Evolutionary conservation across 805 yeast genomes (phyloP).

Genomic region (Candida silvicultrix): DNA sequence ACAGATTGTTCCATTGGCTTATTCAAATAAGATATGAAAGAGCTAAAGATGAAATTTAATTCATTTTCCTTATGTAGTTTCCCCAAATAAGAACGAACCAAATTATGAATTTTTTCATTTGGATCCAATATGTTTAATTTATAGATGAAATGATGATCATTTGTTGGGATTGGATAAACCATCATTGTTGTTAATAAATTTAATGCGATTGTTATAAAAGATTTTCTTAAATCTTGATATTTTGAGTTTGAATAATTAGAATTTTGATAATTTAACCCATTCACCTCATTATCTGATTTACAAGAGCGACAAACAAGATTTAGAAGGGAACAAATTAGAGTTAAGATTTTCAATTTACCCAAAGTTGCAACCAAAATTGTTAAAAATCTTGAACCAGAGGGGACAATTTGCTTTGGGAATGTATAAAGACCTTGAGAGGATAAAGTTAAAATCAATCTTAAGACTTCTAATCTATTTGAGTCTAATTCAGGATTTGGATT

Average conservation of each 20-base stretch:
- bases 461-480: slow-evolving; percentile 58
- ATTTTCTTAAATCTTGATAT: slow-evolving; percentile 32
- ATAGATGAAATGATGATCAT: slow-evolving; percentile 29
- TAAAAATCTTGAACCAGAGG: slow-evolving; percentile 54
- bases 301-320: slow-evolving; percentile 56
- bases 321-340: slow-evolving; percentile 61
- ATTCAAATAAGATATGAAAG: slow-evolving; percentile 42
- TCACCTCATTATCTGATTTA: slow-evolving; percentile 30
- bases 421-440: slow-evolving; percentile 57
- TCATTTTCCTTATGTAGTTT: slow-evolving; percentile 51
- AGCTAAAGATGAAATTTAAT: slow-evolving; percentile 38
- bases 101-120: slow-evolving; percentile 34
- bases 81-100: slow-evolving; percentile 45
- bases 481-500: slow-evolving; percentile 41
- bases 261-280: slow-evolving; percentile 36
- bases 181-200: slow-evolving; percentile 58
- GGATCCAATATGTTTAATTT: slow-evolving; percentile 23
- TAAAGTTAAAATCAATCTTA: slow-evolving; percentile 55
- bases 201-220: slow-evolving; percentile 46
- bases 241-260: slow-evolving; percentile 19
- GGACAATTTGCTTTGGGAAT: slow-evolving; percentile 33
- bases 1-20: slow-evolving; percentile 35
- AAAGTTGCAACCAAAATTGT: slow-evolving; percentile 45
- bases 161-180: slow-evolving; percentile 58
- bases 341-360: slow-evolving; percentile 41